A percentile compares a stretch with the other conserved stretches of the same genome.
Evolutionary conservation across 2,329 filamentous ascomycete species (phyloP).

Genomic region (Aspergillus versicolor): DNA sequence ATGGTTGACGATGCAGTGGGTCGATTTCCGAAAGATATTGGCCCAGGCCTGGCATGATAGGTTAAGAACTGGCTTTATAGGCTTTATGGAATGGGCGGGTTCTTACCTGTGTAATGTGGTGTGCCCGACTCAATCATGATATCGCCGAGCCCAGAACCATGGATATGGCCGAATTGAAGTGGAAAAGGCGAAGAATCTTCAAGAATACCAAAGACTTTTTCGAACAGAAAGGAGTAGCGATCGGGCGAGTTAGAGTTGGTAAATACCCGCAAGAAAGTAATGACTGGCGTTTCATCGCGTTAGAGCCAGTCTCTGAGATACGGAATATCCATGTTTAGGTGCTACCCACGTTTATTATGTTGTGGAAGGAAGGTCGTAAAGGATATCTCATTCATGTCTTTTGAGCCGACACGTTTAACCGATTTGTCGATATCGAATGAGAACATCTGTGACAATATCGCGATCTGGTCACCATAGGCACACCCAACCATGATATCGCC

Average conservation of each 20-base stretch:
- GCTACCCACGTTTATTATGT: conserved; percentile 8
- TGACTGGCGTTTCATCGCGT: background rate
- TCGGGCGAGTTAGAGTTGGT: conserved; percentile 1
- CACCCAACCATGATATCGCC: conserved; percentile 8
- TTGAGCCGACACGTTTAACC: conserved; percentile 7
- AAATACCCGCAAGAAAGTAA: conserved; percentile 11
- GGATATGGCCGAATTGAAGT: conserved; percentile 3
- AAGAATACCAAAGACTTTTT: conserved; percentile 5
- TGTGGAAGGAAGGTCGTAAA: conserved; percentile 10
- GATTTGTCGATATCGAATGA: conserved; percentile 13
- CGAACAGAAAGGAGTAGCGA: conserved; percentile 10
- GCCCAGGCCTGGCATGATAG: conserved; percentile 3
- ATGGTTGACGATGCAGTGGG: background rate
- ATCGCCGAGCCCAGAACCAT: conserved; percentile 4
- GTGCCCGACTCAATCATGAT: conserved; percentile 11
- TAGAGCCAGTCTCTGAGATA: too few relatives aligned
- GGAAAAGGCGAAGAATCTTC: background rate
- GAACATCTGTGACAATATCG: background rate
- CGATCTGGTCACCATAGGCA: conserved; percentile 9
- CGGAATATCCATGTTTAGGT: background rate
- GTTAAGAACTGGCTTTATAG: conserved; percentile 1
- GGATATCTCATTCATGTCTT: conserved; percentile 11
- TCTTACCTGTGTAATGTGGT: conserved; percentile 6
- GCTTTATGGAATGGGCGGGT: background rate
- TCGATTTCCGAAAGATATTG: conserved; percentile 12